Percentiles rank a stretch among this genome's conserved stretches.
Conservation (phyloP, 2,329 filamentous ascomycete species). For the Penicillium sp. region DNA sequence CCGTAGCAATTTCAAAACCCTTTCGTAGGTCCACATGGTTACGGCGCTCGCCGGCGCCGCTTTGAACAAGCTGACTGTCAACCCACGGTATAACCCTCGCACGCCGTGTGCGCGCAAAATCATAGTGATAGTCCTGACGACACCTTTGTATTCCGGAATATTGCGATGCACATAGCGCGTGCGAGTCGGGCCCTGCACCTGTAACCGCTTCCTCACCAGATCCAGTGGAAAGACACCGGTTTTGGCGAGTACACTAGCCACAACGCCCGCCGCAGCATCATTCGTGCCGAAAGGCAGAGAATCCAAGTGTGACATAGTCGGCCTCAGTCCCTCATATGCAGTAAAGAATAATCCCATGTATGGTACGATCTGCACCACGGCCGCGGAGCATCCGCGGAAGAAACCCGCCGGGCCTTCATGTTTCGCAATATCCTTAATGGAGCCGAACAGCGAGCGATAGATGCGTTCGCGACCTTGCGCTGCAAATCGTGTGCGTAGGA, state of each 20-base stretch:
- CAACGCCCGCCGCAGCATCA: conserved; percentile 75
- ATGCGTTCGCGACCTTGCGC: conserved; percentile 78
- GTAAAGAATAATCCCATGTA: conserved; percentile 98
- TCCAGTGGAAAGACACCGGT: conserved; percentile 90
- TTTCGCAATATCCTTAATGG: conserved; percentile 65
- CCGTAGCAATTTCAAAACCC: conserved; percentile 59
- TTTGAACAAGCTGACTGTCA: conserved; percentile 86
- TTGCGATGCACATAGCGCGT: conserved; percentile 74
- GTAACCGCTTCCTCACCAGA: conserved; percentile 83
- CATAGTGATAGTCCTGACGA: conserved; percentile 60
- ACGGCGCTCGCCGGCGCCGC: conserved; percentile 88
- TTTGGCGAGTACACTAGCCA: conserved; percentile 78
- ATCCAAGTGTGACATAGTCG: conserved; percentile 46
- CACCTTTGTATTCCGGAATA: conserved; percentile 75
- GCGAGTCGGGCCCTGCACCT: conserved; percentile 89
- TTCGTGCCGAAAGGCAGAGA: conserved; percentile 67
- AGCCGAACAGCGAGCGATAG: conserved; percentile 67
- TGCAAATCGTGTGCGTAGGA: conserved; percentile 92
- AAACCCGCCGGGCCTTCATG: conserved; percentile 76
- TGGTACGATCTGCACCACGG: conserved; percentile 80
- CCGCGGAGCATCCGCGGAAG: conserved; percentile 80
- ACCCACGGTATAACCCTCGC: conserved; percentile 77
- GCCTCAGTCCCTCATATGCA: conserved; percentile 71
- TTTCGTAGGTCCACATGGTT: conserved; percentile 93
- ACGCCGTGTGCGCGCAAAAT: conserved; percentile 71